Evolutionary conservation across 2,329 filamentous ascomycete species (phyloP).

Genomic region (Fusarium armeniacum): DNA sequence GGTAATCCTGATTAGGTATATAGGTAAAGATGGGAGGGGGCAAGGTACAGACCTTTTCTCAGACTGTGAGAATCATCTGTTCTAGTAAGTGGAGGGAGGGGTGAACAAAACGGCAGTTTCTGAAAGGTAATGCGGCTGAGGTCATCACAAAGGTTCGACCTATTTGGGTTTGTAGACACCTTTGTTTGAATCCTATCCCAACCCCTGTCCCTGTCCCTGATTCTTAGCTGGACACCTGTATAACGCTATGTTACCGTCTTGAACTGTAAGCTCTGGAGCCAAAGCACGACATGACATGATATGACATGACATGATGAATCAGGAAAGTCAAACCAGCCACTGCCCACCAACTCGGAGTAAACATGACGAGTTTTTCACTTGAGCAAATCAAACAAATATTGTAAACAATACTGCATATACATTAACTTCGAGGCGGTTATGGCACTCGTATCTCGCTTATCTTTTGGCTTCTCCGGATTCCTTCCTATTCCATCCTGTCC

Average conservation of each 20-base stretch:
- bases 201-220: conserved; percentile 13
- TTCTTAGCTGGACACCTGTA: conserved; percentile 3
- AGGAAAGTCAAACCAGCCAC: conserved; percentile 21
- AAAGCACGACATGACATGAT: conserved; percentile 21
- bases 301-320: conserved; percentile 22
- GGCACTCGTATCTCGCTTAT: conserved; percentile 31
- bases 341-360: conserved; percentile 1
- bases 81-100: background rate
- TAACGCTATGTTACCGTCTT: conserved; percentile 23
- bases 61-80: background rate
- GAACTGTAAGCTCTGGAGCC: background rate
- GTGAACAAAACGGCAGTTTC: conserved; percentile 13
- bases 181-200: conserved; percentile 14
- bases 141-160: conserved; percentile 21
- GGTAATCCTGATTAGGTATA: conserved; percentile 21
- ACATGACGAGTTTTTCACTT: conserved; percentile 12
- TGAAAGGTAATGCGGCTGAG: conserved; percentile 15
- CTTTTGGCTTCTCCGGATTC: conserved; percentile 11
- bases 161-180: conserved; percentile 3
- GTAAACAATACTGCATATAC: conserved; percentile 25
- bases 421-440: conserved; percentile 37
- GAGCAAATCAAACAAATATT: conserved; percentile 1
- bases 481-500: background rate
- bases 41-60: conserved; percentile 11
- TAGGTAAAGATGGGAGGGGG: conserved; percentile 2